These are phyloP conservation scores for Fusarium torulosum DNA, from an alignment of 2,329 filamentous ascomycete species.

Conservation along the genomic window DNA sequence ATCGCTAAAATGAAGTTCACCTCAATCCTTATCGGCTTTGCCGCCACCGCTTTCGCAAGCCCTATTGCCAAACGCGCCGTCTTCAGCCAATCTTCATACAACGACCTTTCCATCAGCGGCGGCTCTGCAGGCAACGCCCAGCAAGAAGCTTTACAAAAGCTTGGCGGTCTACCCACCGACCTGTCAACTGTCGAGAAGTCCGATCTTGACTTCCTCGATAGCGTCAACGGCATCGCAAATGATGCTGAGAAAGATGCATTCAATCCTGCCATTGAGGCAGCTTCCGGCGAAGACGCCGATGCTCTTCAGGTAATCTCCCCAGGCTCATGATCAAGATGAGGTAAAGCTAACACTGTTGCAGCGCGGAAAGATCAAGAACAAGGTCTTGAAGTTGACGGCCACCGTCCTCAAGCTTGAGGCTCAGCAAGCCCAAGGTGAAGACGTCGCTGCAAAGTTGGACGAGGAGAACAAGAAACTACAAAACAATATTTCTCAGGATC, in stretches of 20 bases:
- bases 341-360: constrained; percentile 33
- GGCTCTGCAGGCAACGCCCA: constrained; percentile 61
- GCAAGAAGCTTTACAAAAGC: constrained; percentile 57
- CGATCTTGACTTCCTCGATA: constrained; percentile 63
- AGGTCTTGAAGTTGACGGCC: constrained; percentile 68
- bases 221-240: constrained; percentile 65
- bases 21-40: constrained; percentile 47
- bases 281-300: constrained; percentile 58
- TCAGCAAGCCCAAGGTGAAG: constrained; percentile 63
- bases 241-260: constrained; percentile 66
- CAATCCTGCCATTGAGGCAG: constrained; percentile 65
- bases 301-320: constrained; percentile 58
- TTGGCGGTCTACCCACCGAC: constrained; percentile 55
- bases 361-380: constrained; percentile 71
- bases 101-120: constrained; percentile 61
- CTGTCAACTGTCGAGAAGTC: constrained; percentile 58
- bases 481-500: constrained; percentile 65
- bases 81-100: constrained; percentile 55
- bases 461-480: constrained; percentile 64
- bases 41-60: constrained; percentile 46
- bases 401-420: constrained; percentile 64
- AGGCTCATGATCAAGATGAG: fast-evolving
- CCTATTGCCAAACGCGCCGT: constrained; percentile 50
- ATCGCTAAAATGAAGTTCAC: constrained; percentile 53
- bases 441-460: constrained; percentile 59